A percentile compares a stretch with the other conserved stretches of the same genome.
Conservation (phyloP, 176 grass and related monocot species). For the Triticum turgidum region DNA sequence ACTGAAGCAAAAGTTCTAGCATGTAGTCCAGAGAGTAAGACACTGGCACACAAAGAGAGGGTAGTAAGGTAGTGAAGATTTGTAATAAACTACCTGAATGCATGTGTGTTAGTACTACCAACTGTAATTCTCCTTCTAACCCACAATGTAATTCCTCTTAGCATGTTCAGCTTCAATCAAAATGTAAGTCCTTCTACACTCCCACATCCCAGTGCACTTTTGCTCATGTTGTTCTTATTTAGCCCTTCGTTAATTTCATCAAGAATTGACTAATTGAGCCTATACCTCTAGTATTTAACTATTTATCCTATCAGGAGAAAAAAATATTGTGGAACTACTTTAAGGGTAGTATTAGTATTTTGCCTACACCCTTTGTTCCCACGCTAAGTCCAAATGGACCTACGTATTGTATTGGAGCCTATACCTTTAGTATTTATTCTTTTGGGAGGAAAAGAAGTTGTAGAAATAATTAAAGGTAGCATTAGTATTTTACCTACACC, state of each 20-base stretch:
- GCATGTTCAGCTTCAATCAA: not conserved
- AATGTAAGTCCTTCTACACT: not conserved
- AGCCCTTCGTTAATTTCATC: not conserved
- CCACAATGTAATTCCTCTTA: not conserved
- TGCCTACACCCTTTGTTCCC: too few relatives aligned
- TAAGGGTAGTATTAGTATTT: not conserved
- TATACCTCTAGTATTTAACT: not conserved
- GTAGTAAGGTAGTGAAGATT: too few relatives aligned
- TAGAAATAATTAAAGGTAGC: not conserved
- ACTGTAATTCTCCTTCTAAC: not conserved
- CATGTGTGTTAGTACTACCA: not conserved
- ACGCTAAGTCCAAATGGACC: not conserved
- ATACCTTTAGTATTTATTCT: not conserved
- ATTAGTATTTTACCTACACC: not conserved
- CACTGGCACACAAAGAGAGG: too few relatives aligned
- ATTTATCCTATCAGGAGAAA: not conserved
- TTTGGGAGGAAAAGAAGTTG: not conserved
- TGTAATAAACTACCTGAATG: not conserved
- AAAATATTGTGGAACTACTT: not conserved
- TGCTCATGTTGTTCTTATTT: not conserved
- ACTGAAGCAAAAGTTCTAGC: too few relatives aligned
- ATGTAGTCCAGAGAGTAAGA: too few relatives aligned
- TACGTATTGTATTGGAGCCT: not conserved
- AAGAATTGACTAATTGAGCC: not conserved
- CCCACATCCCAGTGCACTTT: not conserved